These are phyloP conservation scores for Xerocomellus chrysenteron DNA, from an alignment of 768 basidiomycete genomes.

Conservation along the genomic window DNA sequence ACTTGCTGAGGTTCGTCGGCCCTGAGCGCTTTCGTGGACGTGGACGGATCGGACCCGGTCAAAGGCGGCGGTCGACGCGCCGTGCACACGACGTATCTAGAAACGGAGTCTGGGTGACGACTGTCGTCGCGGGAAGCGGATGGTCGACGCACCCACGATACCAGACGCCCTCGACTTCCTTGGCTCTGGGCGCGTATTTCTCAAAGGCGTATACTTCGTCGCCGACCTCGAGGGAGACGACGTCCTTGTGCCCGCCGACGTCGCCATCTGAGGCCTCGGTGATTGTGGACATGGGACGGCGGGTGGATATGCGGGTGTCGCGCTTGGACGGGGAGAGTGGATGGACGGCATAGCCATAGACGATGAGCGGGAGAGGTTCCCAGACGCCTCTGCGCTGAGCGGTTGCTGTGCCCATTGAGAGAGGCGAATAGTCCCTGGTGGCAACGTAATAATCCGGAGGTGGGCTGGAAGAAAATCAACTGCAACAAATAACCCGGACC, in stretches of 20 bases:
- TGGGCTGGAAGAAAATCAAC: not conserved
- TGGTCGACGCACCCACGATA: conserved; percentile 79
- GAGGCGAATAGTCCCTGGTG: too few species aligned
- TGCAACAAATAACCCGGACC: not conserved
- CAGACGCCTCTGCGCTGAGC: conserved; percentile 46
- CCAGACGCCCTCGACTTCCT: conserved; percentile 82
- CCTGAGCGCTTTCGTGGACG: conserved; percentile 47
- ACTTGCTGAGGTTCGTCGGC: conserved; percentile 82
- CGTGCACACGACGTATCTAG: conserved; percentile 84
- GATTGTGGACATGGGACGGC: conserved; percentile 41
- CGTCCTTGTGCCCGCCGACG: conserved; percentile 63
- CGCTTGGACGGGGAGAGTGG: conserved; percentile 75
- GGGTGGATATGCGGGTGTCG: conserved; percentile 60
- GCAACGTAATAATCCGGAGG: not conserved
- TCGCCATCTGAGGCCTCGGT: conserved; percentile 58
- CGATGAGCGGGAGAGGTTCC: conserved; percentile 68
- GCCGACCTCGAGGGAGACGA: conserved; percentile 87
- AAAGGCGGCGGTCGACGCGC: conserved; percentile 67
- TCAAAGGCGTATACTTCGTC: conserved; percentile 98
- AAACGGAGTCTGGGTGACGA: not conserved
- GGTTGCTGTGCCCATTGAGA: conserved; percentile 20
- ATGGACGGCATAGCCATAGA: conserved; percentile 91
- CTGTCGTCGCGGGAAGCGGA: not conserved
- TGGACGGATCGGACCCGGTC: conserved; percentile 62
- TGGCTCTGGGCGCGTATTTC: conserved; percentile 71